Evolutionary conservation across 164 flowering plant species (phyloP), one percentile per base, ranked within the genome.

Genomic region (Chloranthus sessilifolius): DNA sequence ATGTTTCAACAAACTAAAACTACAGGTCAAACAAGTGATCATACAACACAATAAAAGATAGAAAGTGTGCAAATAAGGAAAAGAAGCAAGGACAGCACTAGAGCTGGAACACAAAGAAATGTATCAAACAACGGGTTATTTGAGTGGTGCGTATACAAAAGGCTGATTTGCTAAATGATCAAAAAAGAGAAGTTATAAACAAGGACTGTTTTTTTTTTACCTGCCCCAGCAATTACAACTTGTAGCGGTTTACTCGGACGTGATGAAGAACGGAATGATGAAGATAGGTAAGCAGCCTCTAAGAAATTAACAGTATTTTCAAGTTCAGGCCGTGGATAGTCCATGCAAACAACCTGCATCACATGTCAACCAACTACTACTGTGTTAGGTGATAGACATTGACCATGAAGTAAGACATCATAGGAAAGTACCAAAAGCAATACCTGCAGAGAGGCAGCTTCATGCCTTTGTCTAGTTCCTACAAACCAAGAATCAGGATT

Each of bases 221-320:
- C 98, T 74, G 96, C 95, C 47, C 98, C 98, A 56, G 88, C 96
- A 71, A 92, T 83, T 8, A 92, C 82, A 48, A 91, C 74, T 38
- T 83, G 68, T 42, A 92, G 67, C 5, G 96, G 96, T 59, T 76
- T 80, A 5, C 24, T 28, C 4, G 98, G 98, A 28, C 83, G 85
- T 1, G 87, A 41, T 67, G 83, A 61, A 59, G 68, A 22, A 17
- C 72, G 76, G 52, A 91, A 91, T 7, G 81, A 44, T 24, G 96
- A 69, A 17, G 98, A 92, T n/a, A 92, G 76, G 34, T 63, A 61
- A 26, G 98, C 95, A 59, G 98, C 98, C 55, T 92, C 96, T 55
- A 92, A 51, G 67, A 64, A 92, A 68, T 76, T 83, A 30, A 53
- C 72, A 25, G 98, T 82, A 28, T 66, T 80, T 1, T 92, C 98